A percentile compares a stretch with the other conserved stretches of the same genome.
These are phyloP conservation scores for Discostella stelligera DNA, from an alignment of 352 stramenopile species.

Conservation along the genomic window DNA sequence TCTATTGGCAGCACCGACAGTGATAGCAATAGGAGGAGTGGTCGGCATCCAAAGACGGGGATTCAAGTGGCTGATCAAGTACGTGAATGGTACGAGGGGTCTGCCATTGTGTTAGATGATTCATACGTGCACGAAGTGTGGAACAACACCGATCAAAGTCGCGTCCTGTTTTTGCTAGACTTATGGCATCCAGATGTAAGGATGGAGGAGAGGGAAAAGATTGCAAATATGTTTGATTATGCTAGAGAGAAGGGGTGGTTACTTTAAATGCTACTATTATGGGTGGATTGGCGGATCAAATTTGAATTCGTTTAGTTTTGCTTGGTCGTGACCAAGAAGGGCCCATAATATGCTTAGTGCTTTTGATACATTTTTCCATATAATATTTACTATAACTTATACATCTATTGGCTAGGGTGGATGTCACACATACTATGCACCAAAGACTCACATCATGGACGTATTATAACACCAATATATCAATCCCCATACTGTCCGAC, in stretches of 20 bases:
- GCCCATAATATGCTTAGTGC: not conserved
- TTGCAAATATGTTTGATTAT: constrained; percentile 81
- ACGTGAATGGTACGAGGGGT: constrained; percentile 85
- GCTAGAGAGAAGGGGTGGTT: constrained; percentile 71
- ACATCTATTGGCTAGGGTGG: too few species aligned
- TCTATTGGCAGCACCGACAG: not conserved
- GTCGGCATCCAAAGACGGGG: constrained; percentile 63
- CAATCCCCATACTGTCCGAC: too few species aligned
- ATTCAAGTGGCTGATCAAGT: constrained; percentile 90
- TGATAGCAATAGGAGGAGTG: not conserved
- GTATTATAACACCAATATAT: not conserved
- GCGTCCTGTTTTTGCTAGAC: constrained; percentile 92
- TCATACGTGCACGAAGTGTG: constrained; percentile 98
- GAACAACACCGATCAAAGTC: constrained; percentile 85
- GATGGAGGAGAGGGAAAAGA: constrained; percentile 87
- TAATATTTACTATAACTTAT: too few species aligned
- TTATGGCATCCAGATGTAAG: constrained; percentile 93
- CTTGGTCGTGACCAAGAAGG: not conserved
- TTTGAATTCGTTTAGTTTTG: not conserved
- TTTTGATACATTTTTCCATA: too few species aligned
- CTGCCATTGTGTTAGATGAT: constrained; percentile 97
- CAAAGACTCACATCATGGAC: not conserved
- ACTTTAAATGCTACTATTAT: too few species aligned
- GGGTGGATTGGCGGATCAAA: constrained; percentile 9
- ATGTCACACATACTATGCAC: not conserved